Conservation (phyloP, 345 rosid species). For the Rhodomyrtus tomentosa region DNA sequence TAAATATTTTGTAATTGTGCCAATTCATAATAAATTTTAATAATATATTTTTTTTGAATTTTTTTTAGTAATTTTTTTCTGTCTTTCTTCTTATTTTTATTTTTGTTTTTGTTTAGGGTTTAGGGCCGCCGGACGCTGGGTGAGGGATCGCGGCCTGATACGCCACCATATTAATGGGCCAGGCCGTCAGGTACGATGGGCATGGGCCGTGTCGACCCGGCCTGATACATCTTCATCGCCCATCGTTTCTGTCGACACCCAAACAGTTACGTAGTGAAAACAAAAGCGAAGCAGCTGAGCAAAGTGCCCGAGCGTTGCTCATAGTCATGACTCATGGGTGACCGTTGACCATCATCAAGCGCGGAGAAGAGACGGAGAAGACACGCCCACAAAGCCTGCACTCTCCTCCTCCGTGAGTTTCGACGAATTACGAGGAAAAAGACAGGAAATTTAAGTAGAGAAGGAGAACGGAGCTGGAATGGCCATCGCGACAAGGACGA, state of each 20-base stretch:
- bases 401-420: background rate
- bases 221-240: background rate
- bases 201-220: background rate
- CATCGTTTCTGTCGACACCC: background rate
- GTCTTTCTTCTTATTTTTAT: no score
- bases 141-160: no score
- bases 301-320: background rate
- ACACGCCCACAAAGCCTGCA: background rate
- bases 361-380: background rate
- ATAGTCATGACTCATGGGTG: background rate
- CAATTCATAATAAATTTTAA: no score
- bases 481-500: constrained; percentile 43
- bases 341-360: background rate
- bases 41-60: no score
- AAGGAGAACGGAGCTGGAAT: constrained; percentile 5
- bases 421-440: background rate
- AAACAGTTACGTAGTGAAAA: background rate
- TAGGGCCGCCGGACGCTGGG: no score
- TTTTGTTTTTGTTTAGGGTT: no score
- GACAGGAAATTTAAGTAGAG: background rate
- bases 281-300: background rate
- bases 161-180: background rate
- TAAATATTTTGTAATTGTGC: no score
- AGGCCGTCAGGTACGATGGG: background rate
- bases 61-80: no score